Conservation (phyloP, 176 grass and related monocot genomes). For the Aegilops umbellulata region DNA sequence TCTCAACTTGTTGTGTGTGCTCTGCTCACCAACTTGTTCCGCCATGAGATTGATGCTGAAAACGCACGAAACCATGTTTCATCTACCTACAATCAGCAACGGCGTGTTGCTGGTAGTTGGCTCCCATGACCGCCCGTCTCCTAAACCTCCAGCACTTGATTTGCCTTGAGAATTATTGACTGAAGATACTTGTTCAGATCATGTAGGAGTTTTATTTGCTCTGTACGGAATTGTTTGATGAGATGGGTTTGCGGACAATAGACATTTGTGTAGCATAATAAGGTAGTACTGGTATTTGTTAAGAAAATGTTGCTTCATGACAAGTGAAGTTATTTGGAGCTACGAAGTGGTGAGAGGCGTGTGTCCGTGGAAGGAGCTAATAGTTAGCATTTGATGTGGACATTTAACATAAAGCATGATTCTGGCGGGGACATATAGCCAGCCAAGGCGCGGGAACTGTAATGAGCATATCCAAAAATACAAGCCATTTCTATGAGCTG, state of each 20-base stretch:
- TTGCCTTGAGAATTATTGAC: neutral
- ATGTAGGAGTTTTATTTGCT: neutral
- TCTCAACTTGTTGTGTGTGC: neutral
- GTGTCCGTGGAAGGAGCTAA: no score
- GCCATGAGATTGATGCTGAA: neutral
- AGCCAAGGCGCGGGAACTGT: neutral
- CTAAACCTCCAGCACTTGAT: neutral
- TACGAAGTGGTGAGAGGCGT: no score
- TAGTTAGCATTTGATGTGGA: neutral
- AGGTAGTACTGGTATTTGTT: no score
- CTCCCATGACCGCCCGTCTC: neutral
- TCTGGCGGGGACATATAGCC: neutral
- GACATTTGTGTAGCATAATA: no score
- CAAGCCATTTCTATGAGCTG: no score
- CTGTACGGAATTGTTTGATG: no score
- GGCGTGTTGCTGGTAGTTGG: neutral
- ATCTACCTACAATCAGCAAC: neutral
- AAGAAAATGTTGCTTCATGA: no score
- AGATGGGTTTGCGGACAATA: no score
- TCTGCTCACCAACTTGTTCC: neutral
- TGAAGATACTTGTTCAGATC: neutral
- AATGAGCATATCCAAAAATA: neutral
- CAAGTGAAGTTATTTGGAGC: no score
- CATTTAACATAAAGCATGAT: neutral
- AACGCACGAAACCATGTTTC: neutral